Conservation (phyloP, 805 yeast genomes). For the Wickerhamomyces pijperi region DNA sequence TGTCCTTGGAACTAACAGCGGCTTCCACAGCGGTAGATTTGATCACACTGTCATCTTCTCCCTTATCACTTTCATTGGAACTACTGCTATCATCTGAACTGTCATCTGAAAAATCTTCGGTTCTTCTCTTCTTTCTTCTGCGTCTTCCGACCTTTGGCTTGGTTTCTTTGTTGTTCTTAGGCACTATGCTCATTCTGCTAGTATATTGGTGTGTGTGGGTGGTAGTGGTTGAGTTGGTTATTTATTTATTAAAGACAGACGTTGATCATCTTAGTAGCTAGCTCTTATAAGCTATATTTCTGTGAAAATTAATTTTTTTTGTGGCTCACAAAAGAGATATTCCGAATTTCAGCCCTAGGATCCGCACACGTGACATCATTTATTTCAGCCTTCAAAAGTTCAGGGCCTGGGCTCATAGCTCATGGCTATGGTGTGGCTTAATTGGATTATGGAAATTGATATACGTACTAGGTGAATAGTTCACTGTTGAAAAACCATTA, state of each 20-base stretch:
- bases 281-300: background rate
- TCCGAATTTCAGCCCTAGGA: too few species aligned
- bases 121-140: slow-evolving; percentile 73
- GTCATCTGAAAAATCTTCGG: slow-evolving; percentile 56
- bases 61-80: slow-evolving; percentile 19
- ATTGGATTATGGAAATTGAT: too few species aligned
- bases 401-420: too few species aligned
- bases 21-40: background rate
- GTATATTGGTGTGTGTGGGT: background rate
- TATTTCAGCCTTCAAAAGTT: too few species aligned
- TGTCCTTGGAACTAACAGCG: background rate
- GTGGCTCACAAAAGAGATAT: too few species aligned
- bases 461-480: too few species aligned
- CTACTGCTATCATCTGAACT: slow-evolving; percentile 32
- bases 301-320: background rate
- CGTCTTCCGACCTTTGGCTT: slow-evolving; percentile 25
- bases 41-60: slow-evolving; percentile 2
- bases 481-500: too few species aligned
- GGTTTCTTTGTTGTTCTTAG: slow-evolving; percentile 11
- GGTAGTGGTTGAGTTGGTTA: too few species aligned
- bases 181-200: slow-evolving; percentile 14
- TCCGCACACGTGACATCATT: too few species aligned
- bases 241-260: too few species aligned
- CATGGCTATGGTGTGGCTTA: too few species aligned
- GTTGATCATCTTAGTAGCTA: too few species aligned